Evolutionary conservation across 2,329 filamentous ascomycete species (phyloP), one percentile per base, ranked within the genome.

Genomic region (Leptographium lundbergii): DNA sequence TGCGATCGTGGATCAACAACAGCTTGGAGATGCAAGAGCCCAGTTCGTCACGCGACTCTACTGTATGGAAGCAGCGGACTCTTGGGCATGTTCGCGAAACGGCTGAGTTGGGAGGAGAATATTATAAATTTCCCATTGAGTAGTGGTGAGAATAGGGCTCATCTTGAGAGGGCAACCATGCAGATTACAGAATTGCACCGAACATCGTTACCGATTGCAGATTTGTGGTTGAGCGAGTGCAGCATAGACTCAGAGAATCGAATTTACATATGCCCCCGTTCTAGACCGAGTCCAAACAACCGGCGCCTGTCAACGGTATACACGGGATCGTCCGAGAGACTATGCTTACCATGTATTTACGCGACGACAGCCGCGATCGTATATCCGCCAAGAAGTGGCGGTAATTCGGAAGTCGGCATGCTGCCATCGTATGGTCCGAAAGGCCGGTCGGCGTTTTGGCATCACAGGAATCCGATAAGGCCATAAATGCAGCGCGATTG

Each of bases 1-100:
- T 63, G 6, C 56, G 57, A 10, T 19, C 32, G 3, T 65, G 60
- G 62, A 61, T 61, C 10, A 57, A 54, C 42, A 39, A 29, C 24
- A 56, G 53, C 22, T 3, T 4, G 53, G 32, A 34, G 2, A 17
- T 9, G 45, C 42, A 34, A 29, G 32, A 32, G 11, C 17, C 27
- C 45, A 34, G 27, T 6, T 25, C 19, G 25, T 5, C 42, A 24
- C 7, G 24, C 54, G 25, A n/a, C 24, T 47, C 34, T 34, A 5
- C 27, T 24, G 7, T 27, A 19, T 54, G 32, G 51, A 34, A 34
- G n/a, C 27, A 36, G 51, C 17, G 4, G 32, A 19, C 17, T 34
- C 17, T 55, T n/a, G 53, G 53, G 9, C 53, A 57, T 25, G 11
- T 53, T 29, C 56, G 56, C 24, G 56, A 57, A 36, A 29, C 19